Evolutionary conservation across 192 early-diverging fungal genomes (phyloP), one percentile per base, ranked within the genome.

Genomic region (Dimargaris cristalligena): DNA sequence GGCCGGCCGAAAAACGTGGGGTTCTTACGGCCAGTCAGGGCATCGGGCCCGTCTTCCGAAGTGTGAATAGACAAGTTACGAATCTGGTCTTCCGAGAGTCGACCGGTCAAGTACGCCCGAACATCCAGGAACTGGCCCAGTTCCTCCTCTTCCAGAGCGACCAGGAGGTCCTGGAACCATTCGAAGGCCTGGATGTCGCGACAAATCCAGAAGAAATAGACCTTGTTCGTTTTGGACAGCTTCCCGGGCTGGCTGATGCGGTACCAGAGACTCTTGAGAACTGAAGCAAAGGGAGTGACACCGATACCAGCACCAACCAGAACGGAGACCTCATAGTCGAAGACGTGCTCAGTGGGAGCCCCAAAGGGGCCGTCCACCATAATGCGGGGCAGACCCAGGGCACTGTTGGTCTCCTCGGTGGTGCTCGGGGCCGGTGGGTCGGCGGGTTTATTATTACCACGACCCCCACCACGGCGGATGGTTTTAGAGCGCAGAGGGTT

Each of bases 301-400:
- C 85, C 85, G 50, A 88, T 85, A 57, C 85, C 85, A 32, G 76
- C 80, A 10, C 74, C 83, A n/a, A 88, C 67, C 32, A 85, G 64
- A 18, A 88, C 60, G 0, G 77, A 71, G 62, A 78, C 72, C 65
- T 85, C 76, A 60, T 84, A 82, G 63, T 80, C 71, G 67, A 83
- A 85, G 54, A 85, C 77, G 68, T 88, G 82, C 65, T 88, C 82
- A 18, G 82, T 79, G 30, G 85, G 80, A 8, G 87, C 84, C 26
- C 89, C 87, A 71, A 79, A 91, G 13, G 89, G 83, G 16, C 89
- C 89, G 62, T 91, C 89, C 31, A 89, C 64, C 62, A 65, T 63
- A 62, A 91, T 72, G 18, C 26, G 52, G 38, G 86, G 86, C 61
- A 84, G 64, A 26, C 59, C 23, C 10, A 22, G 6, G 32, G 20